Evolutionary conservation across 805 yeast genomes (phyloP).

Genomic region (Yarrowia alimentaria): DNA sequence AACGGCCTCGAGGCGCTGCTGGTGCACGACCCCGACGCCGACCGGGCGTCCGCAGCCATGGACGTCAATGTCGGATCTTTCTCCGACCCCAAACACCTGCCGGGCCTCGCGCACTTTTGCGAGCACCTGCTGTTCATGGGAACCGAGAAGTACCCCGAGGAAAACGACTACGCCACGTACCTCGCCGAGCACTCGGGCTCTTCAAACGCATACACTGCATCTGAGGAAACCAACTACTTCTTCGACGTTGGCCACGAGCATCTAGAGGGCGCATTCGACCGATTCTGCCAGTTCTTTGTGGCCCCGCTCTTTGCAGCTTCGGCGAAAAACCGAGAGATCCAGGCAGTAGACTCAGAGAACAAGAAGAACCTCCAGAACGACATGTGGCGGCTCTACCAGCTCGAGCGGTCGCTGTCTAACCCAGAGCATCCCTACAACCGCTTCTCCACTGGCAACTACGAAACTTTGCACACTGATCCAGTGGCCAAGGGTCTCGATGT

Average conservation of each 20-base stretch:
- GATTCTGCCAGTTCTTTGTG: conserved; percentile 91
- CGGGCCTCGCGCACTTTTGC: conserved; percentile 87
- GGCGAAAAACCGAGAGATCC: conserved; percentile 87
- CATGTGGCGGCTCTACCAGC: conserved; percentile 81
- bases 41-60: conserved; percentile 64
- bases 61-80: conserved; percentile 80
- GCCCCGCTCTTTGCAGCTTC: conserved; percentile 69
- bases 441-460: conserved; percentile 84
- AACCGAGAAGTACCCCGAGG: conserved; percentile 69
- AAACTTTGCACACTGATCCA: conserved; percentile 72
- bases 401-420: conserved; percentile 72
- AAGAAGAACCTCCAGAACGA: conserved; percentile 91
- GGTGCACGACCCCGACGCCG: conserved; percentile 71
- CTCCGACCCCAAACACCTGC: conserved; percentile 64
- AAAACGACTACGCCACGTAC: conserved; percentile 70
- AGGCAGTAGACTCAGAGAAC: conserved; percentile 94
- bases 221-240: conserved; percentile 85
- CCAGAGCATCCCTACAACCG: conserved; percentile 78
- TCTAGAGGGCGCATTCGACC: conserved; percentile 82
- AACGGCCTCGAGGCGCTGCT: conserved; percentile 70
- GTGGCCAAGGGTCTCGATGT: conserved; percentile 61
- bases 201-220: conserved; percentile 89
- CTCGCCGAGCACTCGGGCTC: conserved; percentile 82
- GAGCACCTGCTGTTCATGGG: conserved; percentile 86
- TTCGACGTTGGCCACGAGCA: conserved; percentile 78